Conservation (phyloP, 257 asterid genomes). For the Nicotiana knightiana region DNA sequence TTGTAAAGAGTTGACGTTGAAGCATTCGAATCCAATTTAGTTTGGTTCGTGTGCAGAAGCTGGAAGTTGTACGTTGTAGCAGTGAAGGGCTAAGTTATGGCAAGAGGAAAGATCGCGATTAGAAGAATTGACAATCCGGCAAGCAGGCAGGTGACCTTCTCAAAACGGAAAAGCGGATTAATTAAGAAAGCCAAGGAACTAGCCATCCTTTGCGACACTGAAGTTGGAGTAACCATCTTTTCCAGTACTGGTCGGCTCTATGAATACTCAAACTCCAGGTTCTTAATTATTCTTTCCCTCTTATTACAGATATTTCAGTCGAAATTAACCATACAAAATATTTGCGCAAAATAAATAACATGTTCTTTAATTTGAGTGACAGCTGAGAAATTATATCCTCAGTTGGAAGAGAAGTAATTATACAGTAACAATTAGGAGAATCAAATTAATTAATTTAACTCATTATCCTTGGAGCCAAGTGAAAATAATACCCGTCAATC, state of each 20-base stretch:
- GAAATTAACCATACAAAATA: too few species aligned
- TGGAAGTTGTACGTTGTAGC: neutral
- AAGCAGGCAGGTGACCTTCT: slow-evolving; percentile 1
- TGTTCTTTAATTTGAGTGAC: neutral
- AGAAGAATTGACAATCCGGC: neutral
- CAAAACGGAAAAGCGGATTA: neutral
- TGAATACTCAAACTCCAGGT: neutral
- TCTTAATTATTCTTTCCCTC: neutral
- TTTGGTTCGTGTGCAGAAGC: neutral
- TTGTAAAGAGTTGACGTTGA: too few species aligned
- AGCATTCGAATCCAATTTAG: too few species aligned
- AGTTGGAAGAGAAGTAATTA: neutral
- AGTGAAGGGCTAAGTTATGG: neutral
- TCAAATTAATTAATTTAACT: neutral
- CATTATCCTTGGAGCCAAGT: neutral
- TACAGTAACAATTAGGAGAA: neutral
- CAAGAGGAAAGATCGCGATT: neutral
- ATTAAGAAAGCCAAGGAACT: neutral
- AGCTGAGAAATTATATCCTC: neutral
- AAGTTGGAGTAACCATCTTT: neutral
- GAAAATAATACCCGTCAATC: neutral
- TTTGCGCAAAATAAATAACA: too few species aligned
- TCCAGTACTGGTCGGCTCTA: neutral
- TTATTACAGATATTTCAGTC: too few species aligned
- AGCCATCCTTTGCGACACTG: neutral